Evolutionary conservation across 2,329 filamentous ascomycete genomes (phyloP), one percentile per base, ranked within the genome.

Genomic region (Cladosporium velox): DNA sequence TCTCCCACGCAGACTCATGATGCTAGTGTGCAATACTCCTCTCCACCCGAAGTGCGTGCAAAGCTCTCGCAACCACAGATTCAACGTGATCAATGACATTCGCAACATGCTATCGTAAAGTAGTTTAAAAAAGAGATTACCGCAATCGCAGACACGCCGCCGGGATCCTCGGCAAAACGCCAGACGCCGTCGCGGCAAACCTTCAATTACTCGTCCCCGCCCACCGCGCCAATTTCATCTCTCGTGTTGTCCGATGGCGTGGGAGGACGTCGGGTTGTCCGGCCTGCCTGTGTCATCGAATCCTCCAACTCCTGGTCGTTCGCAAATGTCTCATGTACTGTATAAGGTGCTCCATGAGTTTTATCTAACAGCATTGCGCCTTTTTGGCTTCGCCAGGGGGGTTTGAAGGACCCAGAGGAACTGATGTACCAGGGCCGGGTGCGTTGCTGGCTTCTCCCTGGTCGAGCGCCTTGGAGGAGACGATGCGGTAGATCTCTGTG

Each of bases 401-500:
- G 82, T 94, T 92, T 86, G 88, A 94, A 75, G 97, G 90, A 71
- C 92, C 90, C 76, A 98, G 91, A 59, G 85, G 82, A 79, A 91
- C 92, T 74, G 92, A 91, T 72, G 91, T 88, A 72, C 88, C 89
- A 75, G 95, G 90, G 71, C 71, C 71, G 44, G 91, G 90, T 76
- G 91, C 90, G 78, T 92, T 90, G 70, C 90, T 86, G 69, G 88
- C 87, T 74, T 97, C 93, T 77, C 91, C 92, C 77, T 91, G 91
- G 79, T 97, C 94, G 75, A 98, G 88, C 51, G 93, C 92, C 86
- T 98, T 98, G 87, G 91, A 95, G 66, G 94, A 98, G 71, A 99
- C 95, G 75, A 99, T 99, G 77, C 93, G 91, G 87, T 98, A 99
- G 84, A 99, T 99, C 86, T 99, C 95, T 41, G 10, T 34, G 28